Evolutionary conservation across 2,329 filamentous ascomycete genomes (phyloP), one percentile per base, ranked within the genome.

Genomic region (Thelonectria blattea): DNA sequence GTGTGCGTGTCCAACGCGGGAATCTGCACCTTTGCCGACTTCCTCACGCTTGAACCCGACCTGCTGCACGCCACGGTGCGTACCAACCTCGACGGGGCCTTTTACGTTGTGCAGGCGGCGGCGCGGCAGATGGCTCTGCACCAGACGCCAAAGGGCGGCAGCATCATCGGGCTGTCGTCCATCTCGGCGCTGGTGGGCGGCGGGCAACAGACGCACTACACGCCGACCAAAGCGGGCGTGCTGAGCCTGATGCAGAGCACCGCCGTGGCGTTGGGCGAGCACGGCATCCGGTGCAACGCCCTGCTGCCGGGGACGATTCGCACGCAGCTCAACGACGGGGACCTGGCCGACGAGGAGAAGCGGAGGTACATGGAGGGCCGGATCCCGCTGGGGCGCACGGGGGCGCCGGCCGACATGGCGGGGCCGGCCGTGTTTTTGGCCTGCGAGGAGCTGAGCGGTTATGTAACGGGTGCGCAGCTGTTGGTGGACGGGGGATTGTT

Each of bases 1-100:
- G 81, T 96, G 7, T 94, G 94, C 75, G 90, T 97, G 27, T 91
- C 88, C 74, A 97, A 97, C 78, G 93, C 93, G 4, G 93, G 93
- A 7, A 85, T 97, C 60, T 97, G 92, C 81, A 85, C 91, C 65
- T 97, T 97, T 76, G 89, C 90, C 60, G 91, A 96, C 66, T 96
- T 97, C 72, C 78, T 97, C 22, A 87, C 89, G 18, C 84, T 96
- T 45, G 81, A 86, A 10, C 84, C 87, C 1, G 84, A 89, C 58
- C 86, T 96, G 56, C 90, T 93, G 71, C 79, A 85, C 62, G 81
- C 82, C 56, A 96, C 92, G 3, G 81, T 96, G 42, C 81, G 85
- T 39, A 94, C 91, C 51, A 97, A 97, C 77, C 87, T 97, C 66
- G 88, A 89, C 67, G 93, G 93, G 46, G 91, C 92, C n/a, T 96